Evolutionary conservation across 1,284 basidiomycete genomes (phyloP).

Genomic region (Sanguinoderma infundibulare): DNA sequence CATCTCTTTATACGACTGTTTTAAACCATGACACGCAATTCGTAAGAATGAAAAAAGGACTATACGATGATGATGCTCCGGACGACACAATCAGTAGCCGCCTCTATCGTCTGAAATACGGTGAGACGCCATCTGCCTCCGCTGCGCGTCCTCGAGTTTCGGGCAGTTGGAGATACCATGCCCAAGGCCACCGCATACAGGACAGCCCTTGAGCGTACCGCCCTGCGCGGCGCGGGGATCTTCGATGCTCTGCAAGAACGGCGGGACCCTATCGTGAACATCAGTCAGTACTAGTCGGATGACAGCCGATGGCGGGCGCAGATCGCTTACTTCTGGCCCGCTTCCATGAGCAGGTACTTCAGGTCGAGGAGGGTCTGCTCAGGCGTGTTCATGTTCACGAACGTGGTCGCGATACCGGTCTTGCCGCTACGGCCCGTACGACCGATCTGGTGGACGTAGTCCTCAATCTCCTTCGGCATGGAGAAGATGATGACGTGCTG

Average conservation of each 20-base stretch:
- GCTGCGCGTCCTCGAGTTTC: conserved; percentile 92
- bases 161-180: conserved; percentile 95
- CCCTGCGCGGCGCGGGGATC: conserved; percentile 87
- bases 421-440: conserved; percentile 97
- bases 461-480: conserved; percentile 99
- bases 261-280: conserved; percentile 75
- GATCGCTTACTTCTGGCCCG: conserved; percentile 88
- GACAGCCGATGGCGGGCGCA: conserved; percentile 8
- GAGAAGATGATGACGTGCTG: conserved; percentile 98
- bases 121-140: conserved; percentile 88
- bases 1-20: neutral
- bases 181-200: conserved; percentile 96
- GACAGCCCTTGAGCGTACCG: conserved; percentile 84
- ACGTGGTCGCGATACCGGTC: conserved; percentile 99
- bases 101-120: conserved; percentile 67
- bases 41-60: neutral
- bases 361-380: conserved; percentile 97
- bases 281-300: conserved; percentile 6
- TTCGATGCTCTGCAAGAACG: conserved; percentile 92
- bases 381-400: conserved; percentile 96
- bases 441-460: conserved; percentile 98
- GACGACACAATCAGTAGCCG: conserved; percentile 46
- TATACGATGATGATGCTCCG: neutral
- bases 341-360: conserved; percentile 97
- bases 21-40: neutral